These are phyloP conservation scores for Lasiodiplodia citricola DNA, from an alignment of 2,329 filamentous ascomycete genomes.

Conservation along the genomic window DNA sequence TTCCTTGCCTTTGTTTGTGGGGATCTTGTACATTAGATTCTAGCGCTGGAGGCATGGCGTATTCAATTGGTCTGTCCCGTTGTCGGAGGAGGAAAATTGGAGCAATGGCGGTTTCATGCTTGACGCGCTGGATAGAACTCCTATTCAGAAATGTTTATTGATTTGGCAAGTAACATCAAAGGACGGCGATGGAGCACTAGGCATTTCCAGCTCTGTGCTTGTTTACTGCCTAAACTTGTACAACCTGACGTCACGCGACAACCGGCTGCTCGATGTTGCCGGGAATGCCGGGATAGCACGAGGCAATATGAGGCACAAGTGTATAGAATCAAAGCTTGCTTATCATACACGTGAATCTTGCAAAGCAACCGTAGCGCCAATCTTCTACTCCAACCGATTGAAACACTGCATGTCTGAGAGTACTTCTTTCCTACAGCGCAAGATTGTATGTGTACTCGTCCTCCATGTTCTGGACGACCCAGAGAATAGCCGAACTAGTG, in stretches of 20 bases:
- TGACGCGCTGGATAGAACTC: background rate
- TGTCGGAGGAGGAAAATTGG: slow-evolving; percentile 9
- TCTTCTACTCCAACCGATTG: slow-evolving; percentile 1
- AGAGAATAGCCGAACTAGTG: slow-evolving; percentile 65
- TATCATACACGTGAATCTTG: slow-evolving; percentile 6
- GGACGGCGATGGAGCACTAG: background rate
- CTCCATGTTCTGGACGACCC: slow-evolving; percentile 75
- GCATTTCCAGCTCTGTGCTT: background rate
- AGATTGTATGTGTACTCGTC: slow-evolving; percentile 75
- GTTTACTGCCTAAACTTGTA: background rate
- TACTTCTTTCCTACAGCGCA: slow-evolving; percentile 54
- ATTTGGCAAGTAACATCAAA: background rate
- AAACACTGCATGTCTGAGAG: background rate
- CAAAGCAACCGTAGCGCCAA: background rate
- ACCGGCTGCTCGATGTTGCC: background rate
- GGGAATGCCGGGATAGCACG: background rate
- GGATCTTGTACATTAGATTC: slow-evolving; percentile 27
- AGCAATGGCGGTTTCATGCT: slow-evolving; percentile 16
- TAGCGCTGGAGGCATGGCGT: slow-evolving; percentile 21
- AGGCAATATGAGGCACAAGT: background rate
- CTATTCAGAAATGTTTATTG: background rate
- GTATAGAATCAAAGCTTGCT: background rate
- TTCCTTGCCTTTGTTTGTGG: slow-evolving; percentile 12
- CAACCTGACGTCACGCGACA: slow-evolving; percentile 5
- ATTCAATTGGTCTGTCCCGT: slow-evolving; percentile 1